Conservation (phyloP, 345 rosid genomes). For the Stellera chamaejasme region DNA sequence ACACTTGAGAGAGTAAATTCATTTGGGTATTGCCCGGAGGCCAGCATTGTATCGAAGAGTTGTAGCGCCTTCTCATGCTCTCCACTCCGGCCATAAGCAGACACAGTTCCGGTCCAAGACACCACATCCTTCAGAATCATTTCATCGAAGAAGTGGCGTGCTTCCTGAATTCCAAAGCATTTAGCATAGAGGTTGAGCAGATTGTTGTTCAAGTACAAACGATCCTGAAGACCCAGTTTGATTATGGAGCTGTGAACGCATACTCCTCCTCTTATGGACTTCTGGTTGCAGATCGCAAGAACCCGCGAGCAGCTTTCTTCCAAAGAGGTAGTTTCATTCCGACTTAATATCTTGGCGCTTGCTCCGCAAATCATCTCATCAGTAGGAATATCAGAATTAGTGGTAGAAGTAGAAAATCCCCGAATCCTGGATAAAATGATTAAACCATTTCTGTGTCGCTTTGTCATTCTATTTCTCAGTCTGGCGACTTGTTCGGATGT, state of each 20-base stretch:
- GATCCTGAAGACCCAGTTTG: slow-evolving; percentile 38
- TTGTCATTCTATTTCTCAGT: no score
- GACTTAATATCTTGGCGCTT: slow-evolving; percentile 10
- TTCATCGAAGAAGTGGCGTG: slow-evolving; percentile 63
- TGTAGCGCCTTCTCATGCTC: slow-evolving; percentile 34
- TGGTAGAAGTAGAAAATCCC: no score
- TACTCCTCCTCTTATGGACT: slow-evolving; percentile 31
- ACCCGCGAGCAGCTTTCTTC: slow-evolving; percentile 37
- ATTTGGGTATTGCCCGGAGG: slow-evolving; percentile 35
- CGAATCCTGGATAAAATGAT: no score
- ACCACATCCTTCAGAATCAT: slow-evolving; percentile 54
- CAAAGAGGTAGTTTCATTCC: slow-evolving; percentile 21
- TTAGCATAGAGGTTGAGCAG: slow-evolving; percentile 40
- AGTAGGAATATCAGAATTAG: not conserved
- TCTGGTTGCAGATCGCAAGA: slow-evolving; percentile 41
- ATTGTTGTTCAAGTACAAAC: slow-evolving; percentile 50
- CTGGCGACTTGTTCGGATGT: no score
- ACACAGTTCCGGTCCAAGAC: slow-evolving; percentile 56
- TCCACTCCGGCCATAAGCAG: slow-evolving; percentile 35
- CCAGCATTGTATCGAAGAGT: slow-evolving; percentile 33
- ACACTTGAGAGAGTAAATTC: slow-evolving; percentile 62
- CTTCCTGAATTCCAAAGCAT: slow-evolving; percentile 26
- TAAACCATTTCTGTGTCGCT: no score
- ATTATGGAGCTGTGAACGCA: slow-evolving; percentile 48
- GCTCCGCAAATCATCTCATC: slow-evolving; percentile 27